Conservation (phyloP, 306 rosid species). For the Oemleria cerasiformis region DNA sequence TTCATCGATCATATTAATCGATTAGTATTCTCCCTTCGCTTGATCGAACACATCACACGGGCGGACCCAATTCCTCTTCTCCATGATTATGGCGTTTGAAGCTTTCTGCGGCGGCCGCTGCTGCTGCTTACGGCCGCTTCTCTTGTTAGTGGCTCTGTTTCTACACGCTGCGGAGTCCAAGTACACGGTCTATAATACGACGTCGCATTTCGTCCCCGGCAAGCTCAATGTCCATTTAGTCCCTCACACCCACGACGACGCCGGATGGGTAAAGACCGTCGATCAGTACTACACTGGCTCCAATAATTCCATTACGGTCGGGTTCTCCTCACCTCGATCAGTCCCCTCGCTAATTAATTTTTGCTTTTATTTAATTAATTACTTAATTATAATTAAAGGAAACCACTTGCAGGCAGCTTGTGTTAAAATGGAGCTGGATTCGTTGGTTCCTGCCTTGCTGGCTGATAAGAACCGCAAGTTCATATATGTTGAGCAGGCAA, state of each 20-base stretch:
- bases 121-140: not conserved
- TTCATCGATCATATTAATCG: too few species aligned
- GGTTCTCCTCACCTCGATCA: not conserved
- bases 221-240: constrained; percentile 81
- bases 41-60: too few species aligned
- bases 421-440: constrained; percentile 74
- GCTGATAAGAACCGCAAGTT: constrained; percentile 78
- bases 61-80: too few species aligned
- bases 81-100: constrained; percentile 5
- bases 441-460: constrained; percentile 52
- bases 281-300: constrained; percentile 89
- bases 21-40: too few species aligned
- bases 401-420: constrained; percentile 54
- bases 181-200: constrained; percentile 57
- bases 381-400: too few species aligned
- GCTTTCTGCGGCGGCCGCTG: not conserved
- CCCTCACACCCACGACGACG: constrained; percentile 73
- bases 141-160: not conserved
- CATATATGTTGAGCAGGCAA: constrained; percentile 76
- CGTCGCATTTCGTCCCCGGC: constrained; percentile 45
- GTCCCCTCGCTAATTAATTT: too few species aligned
- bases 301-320: constrained; percentile 68
- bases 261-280: constrained; percentile 82
- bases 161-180: constrained; percentile 36
- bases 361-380: not conserved